Evolutionary conservation across 192 early-diverging fungal genomes (phyloP).

Genomic region (Coemansia sp.): DNA sequence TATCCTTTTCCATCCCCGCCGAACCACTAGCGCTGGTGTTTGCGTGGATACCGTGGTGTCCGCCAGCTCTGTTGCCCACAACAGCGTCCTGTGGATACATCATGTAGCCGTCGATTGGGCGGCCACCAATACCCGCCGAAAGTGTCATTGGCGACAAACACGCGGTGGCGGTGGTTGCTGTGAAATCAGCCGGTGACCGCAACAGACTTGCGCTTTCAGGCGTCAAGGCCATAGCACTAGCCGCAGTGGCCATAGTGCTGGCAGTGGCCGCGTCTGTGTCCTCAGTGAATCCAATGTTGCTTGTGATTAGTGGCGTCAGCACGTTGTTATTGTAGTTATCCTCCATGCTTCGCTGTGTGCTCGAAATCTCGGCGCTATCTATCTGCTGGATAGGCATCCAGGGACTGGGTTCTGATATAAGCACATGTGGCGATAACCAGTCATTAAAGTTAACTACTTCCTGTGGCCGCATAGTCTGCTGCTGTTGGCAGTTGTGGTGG

Average conservation of each 20-base stretch:
- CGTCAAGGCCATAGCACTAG: neutral
- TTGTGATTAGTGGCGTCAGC: neutral
- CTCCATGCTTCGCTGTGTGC: neutral
- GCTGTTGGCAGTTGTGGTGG: too few relatives aligned
- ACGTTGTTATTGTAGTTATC: too few relatives aligned
- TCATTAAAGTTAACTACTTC: neutral
- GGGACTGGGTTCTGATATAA: neutral
- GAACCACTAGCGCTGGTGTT: too few relatives aligned
- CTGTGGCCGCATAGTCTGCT: neutral
- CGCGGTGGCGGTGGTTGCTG: neutral
- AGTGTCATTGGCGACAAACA: neutral
- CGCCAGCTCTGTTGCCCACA: neutral
- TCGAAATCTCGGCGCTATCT: too few relatives aligned
- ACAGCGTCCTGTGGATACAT: neutral
- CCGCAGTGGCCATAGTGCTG: too few relatives aligned
- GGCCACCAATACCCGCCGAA: neutral
- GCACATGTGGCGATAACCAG: neutral
- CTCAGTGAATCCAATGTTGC: neutral
- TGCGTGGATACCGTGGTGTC: neutral
- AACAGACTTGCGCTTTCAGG: neutral
- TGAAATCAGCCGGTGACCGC: conserved; percentile 1
- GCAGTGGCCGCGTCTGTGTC: neutral
- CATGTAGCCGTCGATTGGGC: neutral
- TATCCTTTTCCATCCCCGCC: too few relatives aligned
- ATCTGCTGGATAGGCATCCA: neutral